Base-by-base conservation (phyloP, 1,284 basidiomycete genomes). In the Malassezia vespertilionis region DNA sequence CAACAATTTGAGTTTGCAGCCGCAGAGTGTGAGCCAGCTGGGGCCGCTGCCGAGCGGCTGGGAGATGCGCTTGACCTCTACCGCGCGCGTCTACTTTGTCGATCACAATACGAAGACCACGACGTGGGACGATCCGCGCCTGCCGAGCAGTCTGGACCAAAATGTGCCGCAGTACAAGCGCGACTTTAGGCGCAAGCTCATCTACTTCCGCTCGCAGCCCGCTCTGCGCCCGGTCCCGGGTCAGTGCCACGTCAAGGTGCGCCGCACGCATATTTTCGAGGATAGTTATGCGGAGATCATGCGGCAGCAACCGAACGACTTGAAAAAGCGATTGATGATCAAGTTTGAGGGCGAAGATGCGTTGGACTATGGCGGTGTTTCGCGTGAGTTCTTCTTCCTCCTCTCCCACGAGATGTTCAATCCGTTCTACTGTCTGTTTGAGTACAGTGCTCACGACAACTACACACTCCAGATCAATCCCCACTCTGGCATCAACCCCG, bases 301-400 rank as follows among this genome's bases (percentile, higher is more conserved):
- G 91, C 81, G 82, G 38, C 80, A 90, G 72, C 83, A 82, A 40
- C 85, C 87, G 6, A 90, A 87, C 69, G 91, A 96, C 67, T 75
- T 97, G 61, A 97, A 96, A 78, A 87, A 89, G 76, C 77, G 93
- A 53, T 74, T 99, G 61, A 95, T 96, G 85, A 86, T 99, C 74
- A 95, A 85, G 76, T 99, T 99, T 67, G 91, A 96, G 58, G 89
- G 90, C 39, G 91, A 97, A 73, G 93, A 97, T 72, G 93, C 90
- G 61, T 73, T 97, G 58, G 93, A 97, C 75, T 97, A 96, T 64
- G 91, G 91, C 71, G 91, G 91, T 76, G 80, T 96, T 38, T 91
- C 89, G 35, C 87, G 89, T 76, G 91, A 97, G 76, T 96, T 91
- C 83, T 97, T 97, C 81, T 99, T 97, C 86, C 75, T 99, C 46